A percentile compares a stretch with the other conserved stretches of the same genome.
phyloP scores from a whole-genome alignment of 208 protist species.

The Blechomonas ayalai region DNA sequence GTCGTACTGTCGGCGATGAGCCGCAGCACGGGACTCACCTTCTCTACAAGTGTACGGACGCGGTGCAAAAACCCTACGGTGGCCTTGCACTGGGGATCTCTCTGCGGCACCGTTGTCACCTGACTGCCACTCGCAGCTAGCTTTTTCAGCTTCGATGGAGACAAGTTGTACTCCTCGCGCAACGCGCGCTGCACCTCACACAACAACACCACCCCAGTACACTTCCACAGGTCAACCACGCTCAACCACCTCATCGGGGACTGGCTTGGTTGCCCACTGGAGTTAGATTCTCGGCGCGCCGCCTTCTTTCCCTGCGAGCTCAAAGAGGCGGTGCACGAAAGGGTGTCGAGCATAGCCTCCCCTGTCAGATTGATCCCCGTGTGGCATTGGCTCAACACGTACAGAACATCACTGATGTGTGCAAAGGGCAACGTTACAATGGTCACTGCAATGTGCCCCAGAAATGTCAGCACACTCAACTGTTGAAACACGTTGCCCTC shows the following conservation, averaged over 20 bases:
- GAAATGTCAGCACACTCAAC: conserved; percentile 32
- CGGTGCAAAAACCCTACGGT: not conserved
- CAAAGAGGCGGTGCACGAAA: conserved; percentile 10
- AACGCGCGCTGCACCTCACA: conserved; percentile 28
- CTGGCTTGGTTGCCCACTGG: not conserved
- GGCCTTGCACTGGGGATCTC: not conserved
- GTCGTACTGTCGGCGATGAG: too few species aligned
- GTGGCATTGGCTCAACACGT: conserved; percentile 45
- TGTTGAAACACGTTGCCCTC: conserved; percentile 6
- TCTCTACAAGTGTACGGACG: not conserved
- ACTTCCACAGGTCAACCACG: conserved; percentile 26
- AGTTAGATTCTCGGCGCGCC: not conserved
- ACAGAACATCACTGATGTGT: conserved; percentile 45
- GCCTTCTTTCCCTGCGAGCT: not conserved
- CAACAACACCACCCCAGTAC: conserved; percentile 42
- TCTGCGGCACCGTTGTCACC: not conserved
- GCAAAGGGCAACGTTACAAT: conserved; percentile 44
- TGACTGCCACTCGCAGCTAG: not conserved
- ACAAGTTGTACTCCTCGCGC: conserved; percentile 31
- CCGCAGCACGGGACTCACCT: not conserved
- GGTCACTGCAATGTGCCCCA: conserved; percentile 44
- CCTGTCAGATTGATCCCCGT: conserved; percentile 51
- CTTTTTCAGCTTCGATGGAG: conserved; percentile 16
- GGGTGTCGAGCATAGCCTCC: conserved; percentile 34
- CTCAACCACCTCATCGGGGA: conserved; percentile 6